A percentile compares a stretch with the other conserved stretches of the same genome.
These are phyloP conservation scores for Penicillium verrucosum DNA, from an alignment of 2,329 filamentous ascomycete species.

Conservation along the genomic window DNA sequence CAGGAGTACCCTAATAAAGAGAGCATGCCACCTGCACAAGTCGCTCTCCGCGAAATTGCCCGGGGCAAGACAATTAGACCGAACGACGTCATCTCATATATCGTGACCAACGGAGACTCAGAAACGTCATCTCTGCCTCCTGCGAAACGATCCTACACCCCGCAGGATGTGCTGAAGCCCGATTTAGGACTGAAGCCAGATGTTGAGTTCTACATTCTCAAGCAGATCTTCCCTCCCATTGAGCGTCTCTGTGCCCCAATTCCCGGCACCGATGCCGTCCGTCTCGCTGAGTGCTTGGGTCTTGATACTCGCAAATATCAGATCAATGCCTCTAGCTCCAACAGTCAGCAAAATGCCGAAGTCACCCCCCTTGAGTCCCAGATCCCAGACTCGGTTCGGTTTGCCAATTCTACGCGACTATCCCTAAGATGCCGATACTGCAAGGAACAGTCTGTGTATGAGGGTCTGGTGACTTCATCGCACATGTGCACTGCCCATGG, in stretches of 20 bases:
- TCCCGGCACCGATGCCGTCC: constrained; percentile 81
- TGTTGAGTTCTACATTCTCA: constrained; percentile 96
- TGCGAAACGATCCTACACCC: constrained; percentile 84
- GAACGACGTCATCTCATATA: constrained; percentile 94
- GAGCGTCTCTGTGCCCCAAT: constrained; percentile 97
- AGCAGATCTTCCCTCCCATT: constrained; percentile 96
- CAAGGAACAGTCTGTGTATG: constrained; percentile 68
- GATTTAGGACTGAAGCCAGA: constrained; percentile 77
- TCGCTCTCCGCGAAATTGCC: constrained; percentile 81
- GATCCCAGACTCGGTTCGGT: constrained; percentile 86
- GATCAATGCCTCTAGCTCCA: constrained; percentile 58
- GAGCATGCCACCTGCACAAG: constrained; percentile 95
- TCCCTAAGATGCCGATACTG: constrained; percentile 78
- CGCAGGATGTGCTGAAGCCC: constrained; percentile 76
- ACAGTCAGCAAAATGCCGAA: constrained; percentile 58
- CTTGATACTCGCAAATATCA: constrained; percentile 87
- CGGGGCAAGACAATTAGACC: constrained; percentile 84
- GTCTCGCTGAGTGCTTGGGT: constrained; percentile 88
- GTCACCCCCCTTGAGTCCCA: constrained; percentile 92
- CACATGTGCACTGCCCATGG: constrained; percentile 69
- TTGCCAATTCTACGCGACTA: constrained; percentile 74
- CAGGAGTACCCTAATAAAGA: constrained; percentile 92
- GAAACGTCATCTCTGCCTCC: constrained; percentile 61
- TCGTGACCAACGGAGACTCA: constrained; percentile 70
- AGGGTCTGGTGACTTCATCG: constrained; percentile 63